These are phyloP conservation scores for Gliomastix tumulicola DNA, from an alignment of 2,329 filamentous ascomycete genomes.

Conservation along the genomic window DNA sequence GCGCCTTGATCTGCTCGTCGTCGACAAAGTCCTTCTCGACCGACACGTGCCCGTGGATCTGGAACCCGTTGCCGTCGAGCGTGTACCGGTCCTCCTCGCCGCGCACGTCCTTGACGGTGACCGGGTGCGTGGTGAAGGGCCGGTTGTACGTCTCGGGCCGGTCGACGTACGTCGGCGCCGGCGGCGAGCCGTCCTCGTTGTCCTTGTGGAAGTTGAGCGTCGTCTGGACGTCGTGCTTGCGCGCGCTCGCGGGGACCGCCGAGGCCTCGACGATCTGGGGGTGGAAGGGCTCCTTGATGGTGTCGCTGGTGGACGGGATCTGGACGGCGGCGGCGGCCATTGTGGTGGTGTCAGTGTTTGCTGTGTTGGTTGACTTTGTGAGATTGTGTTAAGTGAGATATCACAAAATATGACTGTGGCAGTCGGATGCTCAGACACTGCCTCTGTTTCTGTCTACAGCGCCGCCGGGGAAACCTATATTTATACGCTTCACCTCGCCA, in stretches of 20 bases:
- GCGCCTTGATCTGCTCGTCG: constrained; percentile 53
- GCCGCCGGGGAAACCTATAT: too few species aligned
- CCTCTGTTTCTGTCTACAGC: too few species aligned
- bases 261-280: constrained; percentile 3
- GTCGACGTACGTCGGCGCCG: constrained; percentile 23
- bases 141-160: constrained; percentile 24
- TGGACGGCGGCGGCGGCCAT: constrained; percentile 15
- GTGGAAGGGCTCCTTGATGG: too few species aligned
- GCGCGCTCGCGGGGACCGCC: not conserved
- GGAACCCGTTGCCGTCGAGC: constrained; percentile 30
- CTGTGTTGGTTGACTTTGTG: not conserved
- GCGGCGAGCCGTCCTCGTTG: constrained; percentile 31
- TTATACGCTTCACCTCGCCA: too few species aligned
- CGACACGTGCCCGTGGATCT: constrained; percentile 18
- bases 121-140: constrained; percentile 14
- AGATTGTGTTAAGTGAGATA: too few species aligned
- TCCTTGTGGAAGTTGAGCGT: constrained; percentile 30
- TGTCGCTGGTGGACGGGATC: too few species aligned
- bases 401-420: too few species aligned
- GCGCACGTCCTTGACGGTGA: constrained; percentile 24
- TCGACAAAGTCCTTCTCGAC: constrained; percentile 34
- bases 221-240: constrained; percentile 21
- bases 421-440: too few species aligned
- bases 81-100: constrained; percentile 25
- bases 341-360: constrained; percentile 1